Conservation (phyloP, 805 yeast species). For the Wickerhamomyces mucosus region DNA sequence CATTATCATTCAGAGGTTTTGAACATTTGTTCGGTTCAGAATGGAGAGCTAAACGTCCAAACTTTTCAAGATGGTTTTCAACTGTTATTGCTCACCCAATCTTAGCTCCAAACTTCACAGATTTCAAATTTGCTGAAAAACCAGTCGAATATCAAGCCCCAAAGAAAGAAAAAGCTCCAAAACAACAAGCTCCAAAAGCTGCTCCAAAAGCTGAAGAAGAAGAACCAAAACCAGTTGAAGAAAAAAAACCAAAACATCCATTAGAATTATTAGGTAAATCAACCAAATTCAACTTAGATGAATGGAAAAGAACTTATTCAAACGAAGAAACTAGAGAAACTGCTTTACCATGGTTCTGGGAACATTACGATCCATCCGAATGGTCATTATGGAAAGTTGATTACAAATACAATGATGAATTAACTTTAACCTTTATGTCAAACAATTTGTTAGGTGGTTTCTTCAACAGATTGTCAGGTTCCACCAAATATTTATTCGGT, state of each 20-base stretch:
- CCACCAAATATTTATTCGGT: slow-evolving; percentile 93
- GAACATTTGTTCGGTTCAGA: slow-evolving; percentile 48
- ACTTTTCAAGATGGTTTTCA: slow-evolving; percentile 61
- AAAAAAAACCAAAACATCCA: slow-evolving; percentile 86
- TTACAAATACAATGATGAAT: slow-evolving; percentile 96
- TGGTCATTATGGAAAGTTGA: slow-evolving; percentile 94
- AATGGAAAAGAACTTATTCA: slow-evolving; percentile 95
- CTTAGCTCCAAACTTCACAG: slow-evolving; percentile 38
- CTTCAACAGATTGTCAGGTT: slow-evolving; percentile 88
- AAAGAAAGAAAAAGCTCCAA: slow-evolving; percentile 51
- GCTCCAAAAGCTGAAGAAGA: slow-evolving; percentile 33
- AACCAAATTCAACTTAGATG: slow-evolving; percentile 61
- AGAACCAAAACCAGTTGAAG: slow-evolving; percentile 36
- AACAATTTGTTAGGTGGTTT: slow-evolving; percentile 97
- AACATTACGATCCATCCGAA: slow-evolving; percentile 82
- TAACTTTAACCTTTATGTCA: slow-evolving; percentile 95
- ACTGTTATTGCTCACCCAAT: slow-evolving; percentile 39
- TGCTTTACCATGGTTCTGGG: slow-evolving; percentile 98
- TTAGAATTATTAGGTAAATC: slow-evolving; percentile 74
- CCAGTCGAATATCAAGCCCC: slow-evolving; percentile 63
- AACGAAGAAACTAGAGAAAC: slow-evolving; percentile 93
- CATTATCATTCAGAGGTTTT: slow-evolving; percentile 45
- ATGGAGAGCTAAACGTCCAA: slow-evolving; percentile 58
- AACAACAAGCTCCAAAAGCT: slow-evolving; percentile 23
- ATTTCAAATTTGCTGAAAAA: slow-evolving; percentile 51